Evolutionary conservation across 2,329 filamentous ascomycete species (phyloP).

Genomic region (Aureobasidium vineae): DNA sequence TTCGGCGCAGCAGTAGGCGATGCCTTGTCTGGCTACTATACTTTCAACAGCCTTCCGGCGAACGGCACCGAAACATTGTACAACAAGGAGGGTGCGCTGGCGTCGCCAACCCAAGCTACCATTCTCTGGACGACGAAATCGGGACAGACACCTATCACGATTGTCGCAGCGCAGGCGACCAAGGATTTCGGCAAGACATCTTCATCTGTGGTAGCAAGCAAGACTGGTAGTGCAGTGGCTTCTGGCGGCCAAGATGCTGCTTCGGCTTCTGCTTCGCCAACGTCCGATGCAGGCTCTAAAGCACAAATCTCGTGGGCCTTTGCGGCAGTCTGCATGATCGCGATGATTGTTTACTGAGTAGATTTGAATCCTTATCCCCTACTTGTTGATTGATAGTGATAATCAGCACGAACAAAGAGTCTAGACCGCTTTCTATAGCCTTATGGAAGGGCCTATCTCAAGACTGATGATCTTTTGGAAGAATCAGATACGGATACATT

Average conservation of each 20-base stretch:
- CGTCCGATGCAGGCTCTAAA: background rate
- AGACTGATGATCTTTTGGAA: too few relatives aligned
- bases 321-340: background rate
- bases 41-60: background rate
- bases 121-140: background rate
- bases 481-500: too few relatives aligned
- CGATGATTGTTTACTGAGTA: too few relatives aligned
- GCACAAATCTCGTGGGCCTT: background rate
- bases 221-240: background rate
- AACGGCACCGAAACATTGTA: slow-evolving; percentile 1
- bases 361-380: too few relatives aligned
- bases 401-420: too few relatives aligned
- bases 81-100: background rate
- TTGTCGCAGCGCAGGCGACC: background rate
- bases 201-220: background rate
- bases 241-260: background rate
- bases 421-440: too few relatives aligned
- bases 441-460: too few relatives aligned
- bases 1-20: background rate
- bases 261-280: background rate
- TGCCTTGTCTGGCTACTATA: background rate
- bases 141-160: background rate
- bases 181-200: background rate
- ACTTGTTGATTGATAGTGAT: too few relatives aligned
- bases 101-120: background rate